Evolutionary conservation across 495 filamentous ascomycete genomes (phyloP), one percentile per base, ranked within the genome.

Genomic region (Talaromyces proteolyticus): DNA sequence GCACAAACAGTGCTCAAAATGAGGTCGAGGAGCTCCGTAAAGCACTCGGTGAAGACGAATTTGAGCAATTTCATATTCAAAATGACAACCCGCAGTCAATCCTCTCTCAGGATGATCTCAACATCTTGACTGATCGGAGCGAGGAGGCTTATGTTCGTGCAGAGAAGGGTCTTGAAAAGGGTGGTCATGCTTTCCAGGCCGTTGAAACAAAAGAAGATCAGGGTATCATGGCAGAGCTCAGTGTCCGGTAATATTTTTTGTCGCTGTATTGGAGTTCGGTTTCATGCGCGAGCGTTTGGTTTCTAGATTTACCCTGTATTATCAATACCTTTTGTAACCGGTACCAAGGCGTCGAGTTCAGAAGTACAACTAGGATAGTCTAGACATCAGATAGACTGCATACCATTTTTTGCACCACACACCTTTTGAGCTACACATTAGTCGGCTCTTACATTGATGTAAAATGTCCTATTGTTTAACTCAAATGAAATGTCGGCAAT

Each of bases 141-240:
- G 84, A 87, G 46, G 88, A 89, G 57, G 93, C 93, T 0, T 98
- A 93, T 71, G 74, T 68, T 24, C 76, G 80, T 53, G 92, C 89
- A 19, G 89, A 90, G 65, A 85, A 74, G 67, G 91, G 79, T 16
- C 73, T 85, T 52, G 75, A 63, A 56, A 64, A 66, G 43, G 59
- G 79, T 41, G 67, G 69, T 0, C 52, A 49, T 25, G 63, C 69
- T 1, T 74, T 73, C 43, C 55, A 66, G 53, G 64, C 68, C 29
- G 71, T 74, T 19, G 71, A 73, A 44, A 70, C 68, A 6, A 73
- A 73, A 55, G 65, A 66, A 52, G 65, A 59, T 10, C 57, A 58
- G 29, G 57, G 59, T 17, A 49, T 74, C 23, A 65, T 69, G 56
- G 53, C 57, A 6, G 65, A 60, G 59, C 53, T 59, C 38, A 25